A percentile compares a stretch with the other conserved stretches of the same genome.
Conservation (phyloP, 257 asterid species). For the Solanum etuberosum region DNA sequence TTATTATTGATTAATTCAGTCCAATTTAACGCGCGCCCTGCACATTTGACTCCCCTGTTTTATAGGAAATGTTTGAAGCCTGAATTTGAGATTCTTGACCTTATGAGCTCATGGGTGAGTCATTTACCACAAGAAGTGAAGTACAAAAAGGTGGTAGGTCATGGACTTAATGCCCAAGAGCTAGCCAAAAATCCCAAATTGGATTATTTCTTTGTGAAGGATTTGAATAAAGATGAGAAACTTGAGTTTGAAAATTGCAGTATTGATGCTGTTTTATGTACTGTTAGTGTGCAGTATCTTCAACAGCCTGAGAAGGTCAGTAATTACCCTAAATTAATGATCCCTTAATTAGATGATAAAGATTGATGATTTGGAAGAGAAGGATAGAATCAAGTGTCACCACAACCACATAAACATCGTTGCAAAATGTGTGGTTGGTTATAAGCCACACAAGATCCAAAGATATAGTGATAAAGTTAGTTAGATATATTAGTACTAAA, state of each 20-base stretch:
- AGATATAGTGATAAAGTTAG: not conserved
- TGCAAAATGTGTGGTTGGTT: not conserved
- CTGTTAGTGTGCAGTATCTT: conserved; percentile 82
- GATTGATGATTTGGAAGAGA: not conserved
- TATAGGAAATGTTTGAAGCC: conserved; percentile 25
- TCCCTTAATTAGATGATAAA: not conserved
- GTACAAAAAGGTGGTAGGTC: conserved; percentile 68
- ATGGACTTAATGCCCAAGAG: conserved; percentile 78
- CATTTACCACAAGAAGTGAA: conserved; percentile 57
- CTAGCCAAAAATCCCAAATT: conserved; percentile 51
- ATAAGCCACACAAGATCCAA: not conserved
- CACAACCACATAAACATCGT: not conserved
- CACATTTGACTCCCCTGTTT: not conserved
- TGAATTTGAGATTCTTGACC: conserved; percentile 60
- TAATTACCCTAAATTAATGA: not conserved
- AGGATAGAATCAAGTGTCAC: not conserved
- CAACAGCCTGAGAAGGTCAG: conserved; percentile 79
- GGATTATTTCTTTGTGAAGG: conserved; percentile 71
- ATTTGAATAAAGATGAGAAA: conserved; percentile 51
- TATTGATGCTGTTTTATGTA: conserved; percentile 68
- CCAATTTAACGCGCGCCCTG: not conserved
- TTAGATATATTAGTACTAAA: not conserved
- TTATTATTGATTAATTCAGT: not conserved
- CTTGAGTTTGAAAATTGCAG: conserved; percentile 33
- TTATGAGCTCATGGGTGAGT: conserved; percentile 88